Evolutionary conservation across 306 rosid genomes (phyloP), one percentile per base, ranked within the genome.

Genomic region (Arachis stenosperma): DNA sequence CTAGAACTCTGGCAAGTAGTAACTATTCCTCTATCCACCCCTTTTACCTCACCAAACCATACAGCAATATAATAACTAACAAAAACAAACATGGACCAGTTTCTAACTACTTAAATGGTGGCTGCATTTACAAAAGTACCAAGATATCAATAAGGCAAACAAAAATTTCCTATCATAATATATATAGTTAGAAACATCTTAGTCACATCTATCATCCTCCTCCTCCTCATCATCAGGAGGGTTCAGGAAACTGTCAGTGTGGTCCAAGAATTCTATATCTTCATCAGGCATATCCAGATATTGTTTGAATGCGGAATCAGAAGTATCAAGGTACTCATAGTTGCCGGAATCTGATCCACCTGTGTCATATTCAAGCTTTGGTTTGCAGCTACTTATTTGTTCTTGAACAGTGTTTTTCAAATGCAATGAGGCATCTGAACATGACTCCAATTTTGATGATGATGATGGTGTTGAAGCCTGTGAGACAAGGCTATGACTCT

Each of bases 261-360:
- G 83, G 68, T 51, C 89, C 69, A 81, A 63, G 81, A 75, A 84
- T 67, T 66, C 86, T 2, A 78, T 39, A 39, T 65, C 87, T 39
- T 43, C 69, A 64, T 67, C 90, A 72, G 74, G 79, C 74, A 86
- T 60, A 65, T 78, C 83, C 70, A 83, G 74, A n/a, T 83, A 79
- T 37, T 81, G 82, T 82, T 81, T 77, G 0, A 86, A 67, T 55
- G 82, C 81, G 36, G 84, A 69, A 69, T 86, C 87, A 68, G 88
- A 75, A 61, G 69, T 51, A 73, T 83, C 81, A 42, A 83, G 83
- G 58, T 80, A 84, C 59, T 83, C 84, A 68, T 65, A 74, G 43
- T 77, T 75, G 41, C 69, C 77, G 6, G 80, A 75, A 37, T 75
- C 87, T 17, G 84, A 73, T 40, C 65, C 75, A 57, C 54, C 74